Evolutionary conservation across 805 yeast genomes (phyloP).

Genomic region (Ascoidea tarda): DNA sequence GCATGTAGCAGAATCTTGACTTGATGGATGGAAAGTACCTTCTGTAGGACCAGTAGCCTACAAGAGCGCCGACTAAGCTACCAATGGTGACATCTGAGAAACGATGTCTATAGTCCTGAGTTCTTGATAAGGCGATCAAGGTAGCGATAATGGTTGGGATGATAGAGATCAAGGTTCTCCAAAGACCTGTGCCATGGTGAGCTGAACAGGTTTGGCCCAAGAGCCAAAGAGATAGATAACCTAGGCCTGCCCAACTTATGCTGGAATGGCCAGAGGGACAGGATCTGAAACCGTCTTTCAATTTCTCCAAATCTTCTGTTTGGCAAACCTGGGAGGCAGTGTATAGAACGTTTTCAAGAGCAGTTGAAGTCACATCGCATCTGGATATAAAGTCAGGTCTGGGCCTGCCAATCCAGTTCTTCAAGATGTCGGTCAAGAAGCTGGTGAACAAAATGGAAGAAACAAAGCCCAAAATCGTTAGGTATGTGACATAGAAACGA

Average conservation of each 20-base stretch:
- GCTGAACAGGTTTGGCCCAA: slow-evolving; percentile 48
- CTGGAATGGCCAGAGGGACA: slow-evolving; percentile 79
- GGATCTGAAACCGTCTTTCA: slow-evolving; percentile 66
- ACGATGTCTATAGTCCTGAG: slow-evolving; percentile 91
- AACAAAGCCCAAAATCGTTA: slow-evolving; percentile 52
- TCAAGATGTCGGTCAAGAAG: slow-evolving; percentile 56
- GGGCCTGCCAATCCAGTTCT: slow-evolving; percentile 78
- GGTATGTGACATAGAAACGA: slow-evolving; percentile 43
- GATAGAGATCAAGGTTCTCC: slow-evolving; percentile 42
- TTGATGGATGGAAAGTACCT: slow-evolving; percentile 25
- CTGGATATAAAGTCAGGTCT: slow-evolving; percentile 88
- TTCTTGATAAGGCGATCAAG: slow-evolving; percentile 71
- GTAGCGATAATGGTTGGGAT: slow-evolving; percentile 57
- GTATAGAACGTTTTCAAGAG: slow-evolving; percentile 41
- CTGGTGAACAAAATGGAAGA: slow-evolving; percentile 46
- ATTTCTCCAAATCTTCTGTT: slow-evolving; percentile 23
- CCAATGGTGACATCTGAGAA: slow-evolving; percentile 76
- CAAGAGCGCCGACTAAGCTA: slow-evolving; percentile 41
- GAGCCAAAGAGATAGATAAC: slow-evolving; percentile 50
- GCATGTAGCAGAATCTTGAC: slow-evolving; percentile 10
- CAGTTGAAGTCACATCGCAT: slow-evolving; percentile 50
- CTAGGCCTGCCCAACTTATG: slow-evolving; percentile 52
- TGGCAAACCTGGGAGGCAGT: slow-evolving; percentile 57
- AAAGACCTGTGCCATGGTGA: slow-evolving; percentile 36
- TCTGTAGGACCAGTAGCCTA: slow-evolving; percentile 35